phyloP scores from a whole-genome alignment of 2,329 filamentous ascomycete genomes.

The Epichloe sylvatica region DNA sequence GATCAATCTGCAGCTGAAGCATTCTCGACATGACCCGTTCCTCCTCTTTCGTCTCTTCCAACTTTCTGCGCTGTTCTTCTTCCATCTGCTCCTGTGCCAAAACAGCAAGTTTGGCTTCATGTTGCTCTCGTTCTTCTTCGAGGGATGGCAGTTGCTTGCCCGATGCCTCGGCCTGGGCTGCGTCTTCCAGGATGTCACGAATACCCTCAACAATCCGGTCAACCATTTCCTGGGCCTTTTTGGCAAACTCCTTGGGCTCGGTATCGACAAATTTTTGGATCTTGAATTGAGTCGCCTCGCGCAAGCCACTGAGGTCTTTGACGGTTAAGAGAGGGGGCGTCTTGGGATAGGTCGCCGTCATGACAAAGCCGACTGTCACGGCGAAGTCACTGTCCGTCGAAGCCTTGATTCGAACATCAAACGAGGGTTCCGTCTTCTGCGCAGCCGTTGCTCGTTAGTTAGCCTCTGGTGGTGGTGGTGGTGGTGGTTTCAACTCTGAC shows the following conservation, averaged over 20 bases:
- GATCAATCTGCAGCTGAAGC: conserved; percentile 57
- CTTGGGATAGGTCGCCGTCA: conserved; percentile 87
- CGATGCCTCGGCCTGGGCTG: conserved; percentile 61
- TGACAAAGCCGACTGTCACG: conserved; percentile 59
- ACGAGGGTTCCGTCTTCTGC: conserved; percentile 67
- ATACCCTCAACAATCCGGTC: conserved; percentile 54
- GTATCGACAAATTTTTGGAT: conserved; percentile 51
- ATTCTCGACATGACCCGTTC: conserved; percentile 56
- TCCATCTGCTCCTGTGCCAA: conserved; percentile 43
- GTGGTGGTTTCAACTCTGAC: neutral
- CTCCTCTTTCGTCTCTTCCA: conserved; percentile 50
- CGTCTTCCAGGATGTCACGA: conserved; percentile 70
- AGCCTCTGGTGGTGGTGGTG: conserved; percentile 5
- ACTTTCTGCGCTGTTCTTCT: conserved; percentile 37
- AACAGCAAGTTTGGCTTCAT: conserved; percentile 57
- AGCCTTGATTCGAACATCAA: conserved; percentile 66
- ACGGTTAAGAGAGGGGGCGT: conserved; percentile 60
- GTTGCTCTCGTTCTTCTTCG: conserved; percentile 74
- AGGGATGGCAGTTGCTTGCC: conserved; percentile 70
- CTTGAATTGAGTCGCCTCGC: conserved; percentile 56
- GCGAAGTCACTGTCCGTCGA: conserved; percentile 58
- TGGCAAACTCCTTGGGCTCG: conserved; percentile 39
- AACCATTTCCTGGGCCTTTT: conserved; percentile 44
- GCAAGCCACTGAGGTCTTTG: conserved; percentile 49
- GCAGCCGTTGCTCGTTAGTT: neutral